Conservation (phyloP, 495 filamentous ascomycete species). For the Cercophora scortea region DNA sequence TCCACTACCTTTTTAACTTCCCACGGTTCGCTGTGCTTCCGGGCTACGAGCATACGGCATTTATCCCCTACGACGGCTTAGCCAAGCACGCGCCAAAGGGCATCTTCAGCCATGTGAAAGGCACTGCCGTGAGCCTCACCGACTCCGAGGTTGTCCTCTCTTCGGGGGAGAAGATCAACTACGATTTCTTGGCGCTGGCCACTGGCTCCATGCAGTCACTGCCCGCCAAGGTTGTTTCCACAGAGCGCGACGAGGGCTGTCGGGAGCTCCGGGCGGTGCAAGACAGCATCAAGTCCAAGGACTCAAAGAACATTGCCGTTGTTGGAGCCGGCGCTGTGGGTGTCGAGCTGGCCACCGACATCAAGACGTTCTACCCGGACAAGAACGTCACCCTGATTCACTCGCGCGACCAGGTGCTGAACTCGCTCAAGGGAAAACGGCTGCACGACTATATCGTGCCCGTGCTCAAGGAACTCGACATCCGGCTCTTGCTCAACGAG, state of each 20-base stretch:
- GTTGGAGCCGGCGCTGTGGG: conserved; percentile 57
- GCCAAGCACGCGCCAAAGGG: conserved; percentile 13
- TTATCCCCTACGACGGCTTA: conserved; percentile 26
- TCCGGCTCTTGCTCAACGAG: conserved; percentile 33
- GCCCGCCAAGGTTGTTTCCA: conserved; percentile 39
- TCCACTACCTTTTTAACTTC: conserved; percentile 39
- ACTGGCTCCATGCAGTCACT: conserved; percentile 44
- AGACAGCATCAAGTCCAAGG: conserved; percentile 15
- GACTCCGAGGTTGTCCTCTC: conserved; percentile 11
- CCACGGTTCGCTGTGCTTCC: conserved; percentile 25
- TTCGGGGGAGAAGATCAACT: conserved; percentile 24
- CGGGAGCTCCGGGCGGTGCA: conserved; percentile 4
- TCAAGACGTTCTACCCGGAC: conserved; percentile 49
- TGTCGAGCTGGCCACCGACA: conserved; percentile 52
- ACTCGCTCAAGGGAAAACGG: conserved; percentile 35
- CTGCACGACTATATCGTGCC: conserved; percentile 39
- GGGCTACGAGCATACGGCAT: conserved; percentile 15
- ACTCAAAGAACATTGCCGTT: conserved; percentile 41
- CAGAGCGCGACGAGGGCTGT: conserved; percentile 23
- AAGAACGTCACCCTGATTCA: conserved; percentile 53
- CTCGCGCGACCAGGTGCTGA: conserved; percentile 45
- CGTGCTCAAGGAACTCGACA: conserved; percentile 30
- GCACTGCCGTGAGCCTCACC: conserved; percentile 10
- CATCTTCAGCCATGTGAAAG: conserved; percentile 15
- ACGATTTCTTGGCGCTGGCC: conserved; percentile 46